phyloP scores from a whole-genome alignment of 495 filamentous ascomycete species.

The Talaromyces stipitatus region DNA sequence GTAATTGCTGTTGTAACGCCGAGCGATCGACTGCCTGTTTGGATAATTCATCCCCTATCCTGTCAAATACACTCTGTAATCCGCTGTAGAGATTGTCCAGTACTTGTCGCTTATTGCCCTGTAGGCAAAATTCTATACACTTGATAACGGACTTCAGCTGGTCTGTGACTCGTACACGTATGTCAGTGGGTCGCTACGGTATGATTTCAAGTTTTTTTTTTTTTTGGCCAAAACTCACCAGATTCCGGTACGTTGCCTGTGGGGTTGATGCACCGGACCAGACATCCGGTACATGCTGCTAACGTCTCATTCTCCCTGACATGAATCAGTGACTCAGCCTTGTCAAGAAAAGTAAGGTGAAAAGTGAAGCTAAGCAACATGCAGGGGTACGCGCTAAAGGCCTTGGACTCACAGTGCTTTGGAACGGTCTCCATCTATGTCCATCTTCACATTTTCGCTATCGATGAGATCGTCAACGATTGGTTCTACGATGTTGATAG shows the following conservation, averaged over 20 bases:
- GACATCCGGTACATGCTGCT: conserved; percentile 37
- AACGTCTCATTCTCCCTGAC: conserved; percentile 30
- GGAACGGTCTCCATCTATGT: conserved; percentile 44
- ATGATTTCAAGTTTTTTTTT: conserved; percentile 1
- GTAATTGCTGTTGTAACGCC: conserved; percentile 20
- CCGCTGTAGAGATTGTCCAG: conserved; percentile 37
- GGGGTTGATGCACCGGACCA: conserved; percentile 39
- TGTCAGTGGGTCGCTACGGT: not conserved
- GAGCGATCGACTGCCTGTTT: conserved; percentile 13
- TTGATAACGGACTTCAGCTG: conserved; percentile 25
- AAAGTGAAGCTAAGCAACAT: not conserved
- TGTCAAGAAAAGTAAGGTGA: not conserved
- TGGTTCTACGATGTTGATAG: conserved; percentile 51
- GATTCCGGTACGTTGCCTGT: conserved; percentile 14
- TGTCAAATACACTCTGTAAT: conserved; percentile 31
- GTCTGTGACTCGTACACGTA: conserved; percentile 18
- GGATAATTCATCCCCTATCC: conserved; percentile 22
- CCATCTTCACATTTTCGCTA: conserved; percentile 60
- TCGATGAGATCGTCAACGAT: conserved; percentile 49
- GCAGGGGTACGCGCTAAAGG: not conserved
- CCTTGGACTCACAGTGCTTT: not conserved
- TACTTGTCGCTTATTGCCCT: conserved; percentile 31
- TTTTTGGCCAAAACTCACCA: conserved; percentile 27
- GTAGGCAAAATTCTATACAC: conserved; percentile 24
- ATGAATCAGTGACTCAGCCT: conserved; percentile 3